phyloP scores from a whole-genome alignment of 106 monocot species.

The Vanilla planifolia region DNA sequence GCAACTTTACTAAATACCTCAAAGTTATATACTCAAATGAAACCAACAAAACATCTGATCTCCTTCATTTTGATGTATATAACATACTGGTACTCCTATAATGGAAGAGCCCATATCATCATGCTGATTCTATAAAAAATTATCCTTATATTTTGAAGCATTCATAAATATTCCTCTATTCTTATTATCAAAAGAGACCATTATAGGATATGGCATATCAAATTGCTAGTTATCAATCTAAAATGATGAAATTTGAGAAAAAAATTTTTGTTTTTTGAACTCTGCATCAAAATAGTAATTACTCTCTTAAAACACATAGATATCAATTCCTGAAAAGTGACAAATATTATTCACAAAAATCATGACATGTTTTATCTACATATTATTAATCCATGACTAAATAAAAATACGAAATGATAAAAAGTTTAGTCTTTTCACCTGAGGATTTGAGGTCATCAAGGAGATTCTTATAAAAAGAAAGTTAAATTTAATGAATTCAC shows the following conservation, averaged over 20 bases:
- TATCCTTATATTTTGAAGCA: slow-evolving; percentile 33
- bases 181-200: slow-evolving; percentile 61
- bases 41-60: slow-evolving; percentile 50
- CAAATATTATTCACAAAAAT: not conserved
- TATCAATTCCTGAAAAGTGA: slow-evolving; percentile 63
- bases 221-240: slow-evolving; percentile 90
- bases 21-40: slow-evolving; percentile 78
- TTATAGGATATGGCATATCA: slow-evolving; percentile 62
- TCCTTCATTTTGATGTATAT: slow-evolving; percentile 72
- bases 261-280: slow-evolving; percentile 68
- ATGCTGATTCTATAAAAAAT: slow-evolving; percentile 15
- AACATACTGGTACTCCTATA: slow-evolving; percentile 28
- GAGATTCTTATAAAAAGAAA: slow-evolving; percentile 78
- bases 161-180: slow-evolving; percentile 22
- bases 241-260: slow-evolving; percentile 50
- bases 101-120: slow-evolving; percentile 25
- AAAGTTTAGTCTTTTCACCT: slow-evolving; percentile 32
- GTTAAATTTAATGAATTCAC: slow-evolving; percentile 47
- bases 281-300: slow-evolving; percentile 53
- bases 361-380: not conserved
- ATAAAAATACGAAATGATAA: not conserved
- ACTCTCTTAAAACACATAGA: slow-evolving; percentile 62
- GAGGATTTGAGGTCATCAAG: slow-evolving; percentile 70
- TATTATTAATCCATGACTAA: not conserved
- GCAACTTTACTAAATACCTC: slow-evolving; percentile 32